Percentiles rank a stretch among this genome's conserved stretches.
These are phyloP conservation scores for Fusarium austroafricanum DNA, from an alignment of 2,329 filamentous ascomycete genomes.

Conservation along the genomic window DNA sequence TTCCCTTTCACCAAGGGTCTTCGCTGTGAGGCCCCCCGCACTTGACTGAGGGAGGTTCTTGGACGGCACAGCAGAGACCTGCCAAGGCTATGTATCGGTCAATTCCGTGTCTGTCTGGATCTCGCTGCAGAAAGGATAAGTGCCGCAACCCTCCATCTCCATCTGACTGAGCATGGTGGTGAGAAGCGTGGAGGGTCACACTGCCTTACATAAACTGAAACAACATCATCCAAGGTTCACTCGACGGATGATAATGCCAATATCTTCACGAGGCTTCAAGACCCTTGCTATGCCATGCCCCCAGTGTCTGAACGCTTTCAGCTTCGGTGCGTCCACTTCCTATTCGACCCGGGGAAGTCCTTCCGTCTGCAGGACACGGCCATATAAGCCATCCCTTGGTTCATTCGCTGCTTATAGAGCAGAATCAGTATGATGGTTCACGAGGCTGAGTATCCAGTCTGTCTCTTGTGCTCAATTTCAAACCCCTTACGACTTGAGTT, in stretches of 20 bases:
- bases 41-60: background rate
- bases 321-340: slow-evolving; percentile 25
- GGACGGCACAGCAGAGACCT: slow-evolving; percentile 23
- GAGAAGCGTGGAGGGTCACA: slow-evolving; percentile 20
- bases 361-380: slow-evolving; percentile 28
- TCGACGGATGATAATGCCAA: background rate
- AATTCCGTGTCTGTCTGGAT: slow-evolving; percentile 24
- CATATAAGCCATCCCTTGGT: slow-evolving; percentile 14
- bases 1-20: background rate
- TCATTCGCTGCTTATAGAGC: background rate
- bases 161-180: slow-evolving; percentile 11
- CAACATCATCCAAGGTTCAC: background rate
- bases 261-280: background rate
- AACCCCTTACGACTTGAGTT: background rate
- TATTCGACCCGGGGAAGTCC: slow-evolving; percentile 22
- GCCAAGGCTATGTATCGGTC: slow-evolving; percentile 13
- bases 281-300: background rate
- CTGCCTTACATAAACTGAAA: slow-evolving; percentile 30
- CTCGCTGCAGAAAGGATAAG: slow-evolving; percentile 1
- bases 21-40: slow-evolving; percentile 18
- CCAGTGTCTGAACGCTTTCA: slow-evolving; percentile 19
- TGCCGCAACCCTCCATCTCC: slow-evolving; percentile 22
- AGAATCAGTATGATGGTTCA: slow-evolving; percentile 16
- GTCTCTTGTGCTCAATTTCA: slow-evolving; percentile 2
- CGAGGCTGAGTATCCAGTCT: slow-evolving; percentile 1